phyloP scores from a whole-genome alignment of 306 rosid genomes.

The Parietaria judaica region DNA sequence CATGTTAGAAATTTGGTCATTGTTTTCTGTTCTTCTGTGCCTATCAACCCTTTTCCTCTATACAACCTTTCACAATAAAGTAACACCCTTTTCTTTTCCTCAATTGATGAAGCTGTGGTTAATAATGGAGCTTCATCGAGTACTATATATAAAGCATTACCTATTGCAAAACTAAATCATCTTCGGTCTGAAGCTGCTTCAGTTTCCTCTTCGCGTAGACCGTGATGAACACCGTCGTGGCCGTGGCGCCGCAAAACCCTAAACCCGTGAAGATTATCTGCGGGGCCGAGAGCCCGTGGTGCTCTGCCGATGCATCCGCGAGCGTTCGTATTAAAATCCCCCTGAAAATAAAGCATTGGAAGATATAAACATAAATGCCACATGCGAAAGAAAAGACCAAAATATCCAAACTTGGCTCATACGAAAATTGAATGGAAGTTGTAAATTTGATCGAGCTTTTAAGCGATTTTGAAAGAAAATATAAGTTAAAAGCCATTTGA shows the following conservation, averaged over 20 bases:
- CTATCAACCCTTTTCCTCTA: slow-evolving; percentile 13
- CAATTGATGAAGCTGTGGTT: slow-evolving; percentile 25
- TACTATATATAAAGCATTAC: slow-evolving; percentile 16
- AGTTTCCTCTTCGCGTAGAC: slow-evolving; percentile 52
- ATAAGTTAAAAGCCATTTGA: too few relatives aligned
- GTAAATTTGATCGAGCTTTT: too few relatives aligned
- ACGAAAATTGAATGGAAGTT: too few relatives aligned
- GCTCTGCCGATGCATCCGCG: slow-evolving; percentile 55
- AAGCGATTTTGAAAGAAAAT: too few relatives aligned
- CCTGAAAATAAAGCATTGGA: slow-evolving; percentile 28
- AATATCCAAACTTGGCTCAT: too few relatives aligned
- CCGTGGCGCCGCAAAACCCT: slow-evolving; percentile 47
- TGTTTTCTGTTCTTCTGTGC: slow-evolving; percentile 14
- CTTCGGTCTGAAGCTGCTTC: slow-evolving; percentile 38
- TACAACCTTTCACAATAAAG: slow-evolving; percentile 21
- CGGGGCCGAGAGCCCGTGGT: slow-evolving; percentile 40
- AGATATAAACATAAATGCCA: too few relatives aligned
- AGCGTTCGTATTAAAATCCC: slow-evolving; percentile 70
- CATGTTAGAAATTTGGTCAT: slow-evolving; percentile 23
- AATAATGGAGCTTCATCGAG: slow-evolving; percentile 37
- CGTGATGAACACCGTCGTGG: slow-evolving; percentile 60
- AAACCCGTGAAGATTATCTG: slow-evolving; percentile 47
- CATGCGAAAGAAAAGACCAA: too few relatives aligned
- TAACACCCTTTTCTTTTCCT: slow-evolving; percentile 12
- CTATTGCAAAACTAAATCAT: slow-evolving; percentile 44